A percentile compares a stretch with the other conserved stretches of the same genome.
phyloP scores from a whole-genome alignment of 2,329 filamentous ascomycete species.

The Chrysosporium queenslandicum region DNA sequence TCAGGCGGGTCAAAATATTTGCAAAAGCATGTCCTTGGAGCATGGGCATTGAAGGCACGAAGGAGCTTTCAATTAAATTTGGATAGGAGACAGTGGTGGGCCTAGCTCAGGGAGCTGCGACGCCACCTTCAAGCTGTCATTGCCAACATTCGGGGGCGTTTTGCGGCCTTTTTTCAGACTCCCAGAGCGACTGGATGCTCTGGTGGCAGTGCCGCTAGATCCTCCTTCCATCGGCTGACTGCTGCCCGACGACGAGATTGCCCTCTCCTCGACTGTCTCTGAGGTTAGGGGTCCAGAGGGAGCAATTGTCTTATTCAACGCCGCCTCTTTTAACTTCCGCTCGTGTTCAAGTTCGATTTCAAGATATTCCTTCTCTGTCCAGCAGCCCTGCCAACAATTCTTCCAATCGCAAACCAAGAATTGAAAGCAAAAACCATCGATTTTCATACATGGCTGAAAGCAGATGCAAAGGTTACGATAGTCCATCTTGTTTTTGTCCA shows the following conservation, averaged over 20 bases:
- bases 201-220: conserved; percentile 10
- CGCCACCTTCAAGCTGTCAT: conserved; percentile 28
- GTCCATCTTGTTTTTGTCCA: conserved; percentile 97
- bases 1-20: neutral
- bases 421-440: conserved; percentile 89
- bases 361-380: conserved; percentile 72
- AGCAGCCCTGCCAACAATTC: conserved; percentile 94
- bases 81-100: conserved; percentile 40
- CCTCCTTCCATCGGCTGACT: conserved; percentile 35
- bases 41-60: too few species aligned
- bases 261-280: conserved; percentile 41
- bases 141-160: conserved; percentile 14
- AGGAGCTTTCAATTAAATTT: conserved; percentile 23
- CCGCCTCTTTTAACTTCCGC: conserved; percentile 24
- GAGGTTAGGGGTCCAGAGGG: conserved; percentile 11
- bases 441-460: conserved; percentile 94
- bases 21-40: too few species aligned
- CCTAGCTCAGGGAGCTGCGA: conserved; percentile 41
- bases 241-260: conserved; percentile 56
- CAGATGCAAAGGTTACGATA: conserved; percentile 92
- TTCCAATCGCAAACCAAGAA: conserved; percentile 93
- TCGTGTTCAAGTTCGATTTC: conserved; percentile 43
- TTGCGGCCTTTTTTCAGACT: conserved; percentile 26
- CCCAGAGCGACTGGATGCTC: conserved; percentile 23
- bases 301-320: conserved; percentile 17